Percentiles rank a stretch among this genome's conserved stretches.
Conservation (phyloP, 1,284 basidiomycete genomes). For the Melampsora medusae region DNA sequence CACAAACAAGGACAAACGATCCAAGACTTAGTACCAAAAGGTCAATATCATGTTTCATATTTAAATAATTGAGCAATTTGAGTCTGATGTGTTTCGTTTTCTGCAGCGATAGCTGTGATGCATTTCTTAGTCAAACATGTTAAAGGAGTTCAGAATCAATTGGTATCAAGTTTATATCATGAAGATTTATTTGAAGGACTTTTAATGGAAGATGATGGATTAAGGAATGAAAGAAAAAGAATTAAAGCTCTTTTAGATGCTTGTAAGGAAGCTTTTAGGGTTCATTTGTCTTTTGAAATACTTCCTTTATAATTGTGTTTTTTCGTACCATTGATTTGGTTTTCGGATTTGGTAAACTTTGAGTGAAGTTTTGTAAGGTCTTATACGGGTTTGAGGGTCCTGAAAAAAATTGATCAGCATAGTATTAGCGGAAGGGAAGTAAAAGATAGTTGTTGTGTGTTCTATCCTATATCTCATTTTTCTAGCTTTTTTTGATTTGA, state of each 20-base stretch:
- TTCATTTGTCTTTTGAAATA: slow-evolving; percentile 9
- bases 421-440: too few species aligned
- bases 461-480: too few species aligned
- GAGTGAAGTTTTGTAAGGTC: slow-evolving; percentile 41
- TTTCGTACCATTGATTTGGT: background rate
- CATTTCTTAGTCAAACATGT: slow-evolving; percentile 87
- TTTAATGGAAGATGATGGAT: slow-evolving; percentile 90
- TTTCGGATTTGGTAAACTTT: slow-evolving; percentile 18
- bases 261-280: slow-evolving; percentile 87
- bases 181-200: slow-evolving; percentile 71
- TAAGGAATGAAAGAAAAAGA: slow-evolving; percentile 86
- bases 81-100: slow-evolving; percentile 66
- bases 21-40: slow-evolving; percentile 94
- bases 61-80: background rate
- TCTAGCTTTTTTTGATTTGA: too few species aligned
- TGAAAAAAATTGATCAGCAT: too few species aligned
- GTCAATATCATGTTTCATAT: slow-evolving; percentile 55
- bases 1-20: slow-evolving; percentile 96
- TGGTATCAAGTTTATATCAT: slow-evolving; percentile 81
- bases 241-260: slow-evolving; percentile 93
- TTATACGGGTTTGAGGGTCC: too few species aligned
- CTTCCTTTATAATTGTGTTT: too few species aligned
- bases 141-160: slow-evolving; percentile 90
- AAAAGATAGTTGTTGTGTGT: too few species aligned
- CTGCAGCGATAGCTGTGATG: slow-evolving; percentile 56